Conservation (phyloP, 116 monocot species). For the Trichopus zeylanicus region DNA sequence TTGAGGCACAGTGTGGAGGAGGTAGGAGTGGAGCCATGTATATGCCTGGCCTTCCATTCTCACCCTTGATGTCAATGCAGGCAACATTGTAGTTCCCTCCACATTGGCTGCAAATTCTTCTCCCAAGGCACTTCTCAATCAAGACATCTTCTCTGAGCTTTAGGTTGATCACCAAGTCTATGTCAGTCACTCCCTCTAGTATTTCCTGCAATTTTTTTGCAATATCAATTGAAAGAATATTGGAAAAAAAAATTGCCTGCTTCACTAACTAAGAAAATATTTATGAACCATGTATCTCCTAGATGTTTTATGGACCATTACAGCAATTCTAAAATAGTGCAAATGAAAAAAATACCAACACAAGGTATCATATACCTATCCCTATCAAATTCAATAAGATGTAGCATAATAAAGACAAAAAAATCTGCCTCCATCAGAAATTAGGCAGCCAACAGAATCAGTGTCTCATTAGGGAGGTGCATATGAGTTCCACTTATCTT, state of each 20-base stretch:
- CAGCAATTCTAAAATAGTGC: not conserved
- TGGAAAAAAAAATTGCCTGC: not conserved
- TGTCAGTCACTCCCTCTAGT: slow-evolving; percentile 76
- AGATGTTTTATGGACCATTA: not conserved
- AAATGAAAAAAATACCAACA: too few relatives aligned
- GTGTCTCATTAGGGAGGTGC: too few relatives aligned
- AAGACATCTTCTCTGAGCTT: slow-evolving; percentile 87
- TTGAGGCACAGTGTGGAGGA: slow-evolving; percentile 66
- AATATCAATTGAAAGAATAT: not conserved
- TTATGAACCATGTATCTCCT: not conserved
- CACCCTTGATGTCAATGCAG: slow-evolving; percentile 60
- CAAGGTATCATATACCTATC: not conserved
- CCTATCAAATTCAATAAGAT: too few relatives aligned
- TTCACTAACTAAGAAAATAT: not conserved
- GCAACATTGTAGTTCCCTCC: slow-evolving; percentile 92
- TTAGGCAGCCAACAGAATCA: too few relatives aligned
- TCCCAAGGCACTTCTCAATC: slow-evolving; percentile 83
- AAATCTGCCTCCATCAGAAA: too few relatives aligned
- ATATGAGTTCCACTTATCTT: too few relatives aligned
- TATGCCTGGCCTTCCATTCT: slow-evolving; percentile 73
- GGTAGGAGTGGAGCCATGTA: slow-evolving; percentile 91
- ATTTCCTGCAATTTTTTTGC: slow-evolving; percentile 56
- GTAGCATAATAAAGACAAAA: too few relatives aligned
- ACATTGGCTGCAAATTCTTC: slow-evolving; percentile 90
- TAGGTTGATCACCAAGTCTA: slow-evolving; percentile 87